A percentile compares a stretch with the other conserved stretches of the same genome.
These are phyloP conservation scores for Trypanosoma conorhini DNA, from an alignment of 208 protist species.

Conservation along the genomic window DNA sequence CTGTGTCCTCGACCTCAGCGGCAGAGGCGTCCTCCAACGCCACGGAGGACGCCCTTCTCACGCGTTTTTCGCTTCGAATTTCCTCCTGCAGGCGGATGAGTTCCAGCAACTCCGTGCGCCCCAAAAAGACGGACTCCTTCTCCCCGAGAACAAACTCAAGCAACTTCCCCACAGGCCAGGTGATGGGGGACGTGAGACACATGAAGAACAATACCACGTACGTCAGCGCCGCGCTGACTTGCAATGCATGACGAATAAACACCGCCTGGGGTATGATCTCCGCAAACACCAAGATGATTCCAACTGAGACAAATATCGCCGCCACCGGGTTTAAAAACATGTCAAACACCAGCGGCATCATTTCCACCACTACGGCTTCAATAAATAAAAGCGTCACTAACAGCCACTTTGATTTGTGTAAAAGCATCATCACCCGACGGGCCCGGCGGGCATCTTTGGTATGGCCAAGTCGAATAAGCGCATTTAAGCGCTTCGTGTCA, in stretches of 20 bases:
- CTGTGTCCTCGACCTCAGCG: constrained; percentile 31
- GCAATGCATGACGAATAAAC: constrained; percentile 61
- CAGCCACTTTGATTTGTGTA: constrained; percentile 65
- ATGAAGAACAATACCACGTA: constrained; percentile 56
- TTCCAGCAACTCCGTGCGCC: constrained; percentile 54
- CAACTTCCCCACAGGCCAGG: constrained; percentile 66
- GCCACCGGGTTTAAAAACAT: constrained; percentile 52
- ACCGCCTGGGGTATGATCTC: constrained; percentile 78
- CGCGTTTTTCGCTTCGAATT: constrained; percentile 29
- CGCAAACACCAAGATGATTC: constrained; percentile 63
- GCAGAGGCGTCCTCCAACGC: constrained; percentile 18
- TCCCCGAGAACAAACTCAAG: constrained; percentile 64
- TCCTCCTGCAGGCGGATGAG: constrained; percentile 65
- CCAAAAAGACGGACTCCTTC: constrained; percentile 61
- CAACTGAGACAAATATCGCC: constrained; percentile 52
- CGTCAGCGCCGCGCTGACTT: constrained; percentile 47
- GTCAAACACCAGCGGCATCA: constrained; percentile 70
- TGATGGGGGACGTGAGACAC: constrained; percentile 54
- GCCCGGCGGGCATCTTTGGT: constrained; percentile 37
- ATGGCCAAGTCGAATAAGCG: constrained; percentile 29
- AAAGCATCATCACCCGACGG: constrained; percentile 48
- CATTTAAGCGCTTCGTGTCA: constrained; percentile 47
- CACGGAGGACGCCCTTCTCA: constrained; percentile 18
- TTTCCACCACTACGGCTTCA: constrained; percentile 66
- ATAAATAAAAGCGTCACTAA: constrained; percentile 63